These are phyloP conservation scores for Elasticomyces elasticus DNA, from an alignment of 495 filamentous ascomycete genomes.

Conservation along the genomic window DNA sequence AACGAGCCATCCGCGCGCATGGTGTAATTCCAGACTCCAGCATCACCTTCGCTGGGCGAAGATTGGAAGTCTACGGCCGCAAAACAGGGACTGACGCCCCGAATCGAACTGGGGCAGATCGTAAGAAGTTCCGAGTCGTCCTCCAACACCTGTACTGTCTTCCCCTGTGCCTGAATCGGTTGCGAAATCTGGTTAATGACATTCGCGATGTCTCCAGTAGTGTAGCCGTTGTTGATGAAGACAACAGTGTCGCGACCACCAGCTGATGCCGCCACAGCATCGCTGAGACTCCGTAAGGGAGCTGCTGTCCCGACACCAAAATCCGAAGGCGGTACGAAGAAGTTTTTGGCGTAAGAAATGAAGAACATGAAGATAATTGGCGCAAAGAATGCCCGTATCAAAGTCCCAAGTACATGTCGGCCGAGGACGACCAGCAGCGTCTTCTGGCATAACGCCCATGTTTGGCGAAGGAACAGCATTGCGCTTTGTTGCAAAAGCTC, in stretches of 20 bases:
- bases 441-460: conserved; percentile 62
- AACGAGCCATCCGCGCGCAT: conserved; percentile 61
- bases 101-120: conserved; percentile 55
- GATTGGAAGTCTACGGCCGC: conserved; percentile 65
- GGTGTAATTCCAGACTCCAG: conserved; percentile 74
- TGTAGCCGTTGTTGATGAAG: conserved; percentile 67
- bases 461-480: conserved; percentile 57
- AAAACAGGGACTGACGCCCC: conserved; percentile 63
- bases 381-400: conserved; percentile 58
- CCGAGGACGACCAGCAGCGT: conserved; percentile 59
- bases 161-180: conserved; percentile 42
- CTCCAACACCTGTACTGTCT: conserved; percentile 44
- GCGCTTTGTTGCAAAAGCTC: neutral
- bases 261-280: conserved; percentile 44
- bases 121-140: conserved; percentile 45
- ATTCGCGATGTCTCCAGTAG: conserved; percentile 58
- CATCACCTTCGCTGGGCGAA: conserved; percentile 56
- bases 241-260: conserved; percentile 51
- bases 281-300: conserved; percentile 48
- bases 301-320: conserved; percentile 55
- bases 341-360: conserved; percentile 31
- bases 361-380: conserved; percentile 54
- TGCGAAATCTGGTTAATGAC: conserved; percentile 54
- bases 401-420: conserved; percentile 53
- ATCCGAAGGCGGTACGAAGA: conserved; percentile 32